Conservation (phyloP, 1,139 yeast species). For the Candida sp. region DNA sequence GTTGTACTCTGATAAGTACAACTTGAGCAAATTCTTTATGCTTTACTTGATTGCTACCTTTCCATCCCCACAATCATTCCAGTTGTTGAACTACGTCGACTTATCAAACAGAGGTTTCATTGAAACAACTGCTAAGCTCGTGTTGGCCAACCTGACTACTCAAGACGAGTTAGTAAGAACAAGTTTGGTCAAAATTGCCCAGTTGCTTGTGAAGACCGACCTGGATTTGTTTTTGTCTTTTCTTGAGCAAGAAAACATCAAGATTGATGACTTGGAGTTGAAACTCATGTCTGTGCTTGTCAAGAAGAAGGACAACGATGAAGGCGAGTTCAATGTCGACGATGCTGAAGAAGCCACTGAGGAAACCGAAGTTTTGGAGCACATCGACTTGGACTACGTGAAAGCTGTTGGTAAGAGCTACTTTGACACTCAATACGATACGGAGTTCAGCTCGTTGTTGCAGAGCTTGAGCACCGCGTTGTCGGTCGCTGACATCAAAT, state of each 20-base stretch:
- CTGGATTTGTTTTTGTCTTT: constrained; percentile 42
- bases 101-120: constrained; percentile 23
- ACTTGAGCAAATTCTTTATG: constrained; percentile 34
- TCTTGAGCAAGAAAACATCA: constrained; percentile 39
- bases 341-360: constrained; percentile 19
- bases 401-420: constrained; percentile 37
- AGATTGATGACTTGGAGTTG: constrained; percentile 67
- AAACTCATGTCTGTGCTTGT: constrained; percentile 63
- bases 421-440: constrained; percentile 42
- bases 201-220: constrained; percentile 43
- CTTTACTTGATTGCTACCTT: constrained; percentile 28
- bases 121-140: constrained; percentile 25
- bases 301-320: constrained; percentile 23
- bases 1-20: constrained; percentile 31
- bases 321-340: constrained; percentile 27
- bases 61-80: constrained; percentile 19
- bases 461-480: constrained; percentile 20
- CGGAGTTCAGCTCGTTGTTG: constrained; percentile 27
- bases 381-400: constrained; percentile 21
- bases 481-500: constrained; percentile 13
- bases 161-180: constrained; percentile 27
- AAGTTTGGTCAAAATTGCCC: constrained; percentile 45
- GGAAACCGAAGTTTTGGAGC: constrained; percentile 24
- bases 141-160: constrained; percentile 21
- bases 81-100: constrained; percentile 27